phyloP scores from a whole-genome alignment of 345 rosid species.

The Populus euphratica region DNA sequence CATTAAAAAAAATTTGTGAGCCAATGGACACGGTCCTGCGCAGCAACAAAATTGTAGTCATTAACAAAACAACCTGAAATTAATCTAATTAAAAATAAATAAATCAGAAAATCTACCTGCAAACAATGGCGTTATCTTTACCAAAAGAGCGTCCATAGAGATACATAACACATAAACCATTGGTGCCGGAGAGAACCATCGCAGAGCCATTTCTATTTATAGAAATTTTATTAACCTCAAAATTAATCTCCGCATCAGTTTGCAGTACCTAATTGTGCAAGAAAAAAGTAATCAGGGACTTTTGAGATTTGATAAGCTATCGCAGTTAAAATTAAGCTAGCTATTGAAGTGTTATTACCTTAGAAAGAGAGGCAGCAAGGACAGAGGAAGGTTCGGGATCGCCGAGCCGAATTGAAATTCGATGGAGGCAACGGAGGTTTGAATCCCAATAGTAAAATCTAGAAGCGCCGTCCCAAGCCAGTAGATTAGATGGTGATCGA shows the following conservation, averaged over 20 bases:
- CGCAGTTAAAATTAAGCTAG: not conserved
- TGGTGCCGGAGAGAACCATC: constrained; percentile 57
- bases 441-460: constrained; percentile 78
- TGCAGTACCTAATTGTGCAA: constrained; percentile 51
- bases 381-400: constrained; percentile 78
- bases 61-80: not conserved
- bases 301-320: not conserved
- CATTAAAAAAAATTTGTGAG: constrained; percentile 54
- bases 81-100: not conserved
- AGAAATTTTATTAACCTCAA: constrained; percentile 61
- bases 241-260: constrained; percentile 51
- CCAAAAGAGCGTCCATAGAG: constrained; percentile 69
- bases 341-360: constrained; percentile 34
- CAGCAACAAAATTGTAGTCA: not conserved
- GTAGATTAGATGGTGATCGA: constrained; percentile 44
- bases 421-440: constrained; percentile 51
- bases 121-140: constrained; percentile 46
- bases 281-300: not conserved
- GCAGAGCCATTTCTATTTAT: constrained; percentile 83
- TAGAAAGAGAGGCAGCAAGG: constrained; percentile 73
- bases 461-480: constrained; percentile 90
- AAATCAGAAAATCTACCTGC: constrained; percentile 51
- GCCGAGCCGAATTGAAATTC: constrained; percentile 75
- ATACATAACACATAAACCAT: constrained; percentile 64
- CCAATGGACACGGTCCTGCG: constrained; percentile 79